Base-by-base conservation (phyloP, 2,329 filamentous ascomycete genomes). In the Stachybotrys echinatus region DNA sequence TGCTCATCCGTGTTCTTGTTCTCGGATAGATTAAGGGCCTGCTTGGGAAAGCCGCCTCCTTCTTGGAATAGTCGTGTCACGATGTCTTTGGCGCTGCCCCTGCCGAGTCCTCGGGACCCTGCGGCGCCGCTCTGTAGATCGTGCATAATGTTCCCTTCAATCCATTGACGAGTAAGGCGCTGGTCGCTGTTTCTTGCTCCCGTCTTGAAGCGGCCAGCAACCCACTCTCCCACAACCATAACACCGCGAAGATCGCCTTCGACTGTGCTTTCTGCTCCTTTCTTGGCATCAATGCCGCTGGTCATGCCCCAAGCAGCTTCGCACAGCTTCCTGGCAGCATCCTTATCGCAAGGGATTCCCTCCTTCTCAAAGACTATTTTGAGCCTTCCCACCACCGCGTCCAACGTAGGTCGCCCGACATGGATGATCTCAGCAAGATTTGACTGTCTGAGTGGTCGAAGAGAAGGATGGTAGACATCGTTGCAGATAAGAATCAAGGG, bases 401-500 rank as follows among this genome's bases (percentile, higher is more conserved):
- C 92, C 10, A 97, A 72, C 0, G 88, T 85, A 2, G 94, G 91
- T 59, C 94, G 94, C 45, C 92, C 89, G 31, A 96, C 87, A 62
- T 95, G 91, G 20, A 99, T 85, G 38, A 97, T 84, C 65, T 99
- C 94, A 0, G 92, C 94, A 46, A 94, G 72, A 6, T 76, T 83
- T 0, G 90, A 92, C 55, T 92, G 88, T n/a, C 94, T 84, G 7
- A 99, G 75, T 0, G 89, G 91, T 23, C 91, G 82, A 39, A 99
- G 77, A 19, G 92, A 89, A 4, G 92, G 85, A 58, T 96, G 91
- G 62, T 99, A 99, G 1, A 97, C 84, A 65, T 99, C 95, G 61
- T 99, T 99, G 74, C 94, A 99, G 58, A 99, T 94, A 45, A 99
- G 76, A 47, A 99, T 90, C 23, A 99, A 75, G 0, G 94, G 94